Evolutionary conservation across 2,329 filamentous ascomycete genomes (phyloP).

Genomic region (Didymella segeticola): DNA sequence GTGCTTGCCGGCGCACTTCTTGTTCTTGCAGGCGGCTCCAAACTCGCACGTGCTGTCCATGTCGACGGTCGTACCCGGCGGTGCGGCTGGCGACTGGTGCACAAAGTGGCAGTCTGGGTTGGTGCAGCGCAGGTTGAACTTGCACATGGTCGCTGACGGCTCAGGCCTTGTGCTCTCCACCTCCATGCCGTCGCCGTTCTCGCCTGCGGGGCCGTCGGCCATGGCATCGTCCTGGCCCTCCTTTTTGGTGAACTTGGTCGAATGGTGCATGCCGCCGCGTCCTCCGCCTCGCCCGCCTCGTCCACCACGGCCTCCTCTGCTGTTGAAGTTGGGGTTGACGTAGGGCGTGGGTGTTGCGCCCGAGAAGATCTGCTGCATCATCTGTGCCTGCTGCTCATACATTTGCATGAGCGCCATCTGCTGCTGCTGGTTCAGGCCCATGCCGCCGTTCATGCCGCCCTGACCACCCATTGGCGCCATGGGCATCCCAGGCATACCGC

Average conservation of each 20-base stretch:
- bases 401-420: conserved; percentile 77
- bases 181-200: conserved; percentile 60
- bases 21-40: conserved; percentile 92
- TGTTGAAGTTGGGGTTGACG: conserved; percentile 61
- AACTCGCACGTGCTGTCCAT: conserved; percentile 81
- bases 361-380: conserved; percentile 50
- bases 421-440: conserved; percentile 67
- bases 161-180: conserved; percentile 69
- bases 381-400: conserved; percentile 82
- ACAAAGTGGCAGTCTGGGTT: conserved; percentile 91
- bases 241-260: conserved; percentile 60
- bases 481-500: conserved; percentile 41
- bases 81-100: conserved; percentile 90
- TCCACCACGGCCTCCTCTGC: conserved; percentile 13
- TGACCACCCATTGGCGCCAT: conserved; percentile 45
- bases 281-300: conserved; percentile 41
- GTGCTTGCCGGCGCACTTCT: conserved; percentile 89
- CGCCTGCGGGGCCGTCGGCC: conserved; percentile 44
- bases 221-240: conserved; percentile 49
- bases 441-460: conserved; percentile 51
- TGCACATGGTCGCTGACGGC: conserved; percentile 75
- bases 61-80: conserved; percentile 78
- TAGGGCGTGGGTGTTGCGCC: conserved; percentile 55
- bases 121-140: conserved; percentile 86
- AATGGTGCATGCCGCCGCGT: conserved; percentile 66